Conservation (phyloP, 345 rosid genomes). For the Murraya koenigii region DNA sequence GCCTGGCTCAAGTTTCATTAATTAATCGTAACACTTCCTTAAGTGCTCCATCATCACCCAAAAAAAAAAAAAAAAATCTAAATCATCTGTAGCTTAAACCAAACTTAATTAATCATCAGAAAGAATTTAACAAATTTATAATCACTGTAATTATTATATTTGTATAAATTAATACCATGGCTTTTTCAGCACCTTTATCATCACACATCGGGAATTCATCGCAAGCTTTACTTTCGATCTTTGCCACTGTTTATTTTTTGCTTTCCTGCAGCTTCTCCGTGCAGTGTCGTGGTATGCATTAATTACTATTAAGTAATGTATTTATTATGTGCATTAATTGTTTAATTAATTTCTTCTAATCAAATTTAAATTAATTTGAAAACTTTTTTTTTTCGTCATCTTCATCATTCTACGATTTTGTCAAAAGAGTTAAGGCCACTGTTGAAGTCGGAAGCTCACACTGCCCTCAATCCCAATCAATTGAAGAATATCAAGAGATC, state of each 20-base stretch:
- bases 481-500: conserved; percentile 19
- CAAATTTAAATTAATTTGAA: background rate
- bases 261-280: background rate
- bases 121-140: too few relatives aligned
- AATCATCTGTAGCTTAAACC: too few relatives aligned
- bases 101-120: background rate
- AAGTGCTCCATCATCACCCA: too few relatives aligned
- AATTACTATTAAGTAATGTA: too few relatives aligned
- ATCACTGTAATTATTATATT: too few relatives aligned
- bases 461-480: background rate
- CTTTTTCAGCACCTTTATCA: background rate
- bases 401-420: too few relatives aligned
- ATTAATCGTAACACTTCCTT: background rate
- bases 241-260: background rate
- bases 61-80: too few relatives aligned
- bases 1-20: too few relatives aligned
- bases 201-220: background rate
- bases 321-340: too few relatives aligned
- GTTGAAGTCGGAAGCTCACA: too few relatives aligned
- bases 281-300: background rate
- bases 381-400: background rate
- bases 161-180: background rate
- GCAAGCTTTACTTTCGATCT: background rate
- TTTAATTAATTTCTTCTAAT: too few relatives aligned
- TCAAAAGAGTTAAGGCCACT: background rate